Percentiles rank a stretch among this genome's conserved stretches.
phyloP scores from a whole-genome alignment of 208 protist species.

The Tritrichomonas musculus region DNA sequence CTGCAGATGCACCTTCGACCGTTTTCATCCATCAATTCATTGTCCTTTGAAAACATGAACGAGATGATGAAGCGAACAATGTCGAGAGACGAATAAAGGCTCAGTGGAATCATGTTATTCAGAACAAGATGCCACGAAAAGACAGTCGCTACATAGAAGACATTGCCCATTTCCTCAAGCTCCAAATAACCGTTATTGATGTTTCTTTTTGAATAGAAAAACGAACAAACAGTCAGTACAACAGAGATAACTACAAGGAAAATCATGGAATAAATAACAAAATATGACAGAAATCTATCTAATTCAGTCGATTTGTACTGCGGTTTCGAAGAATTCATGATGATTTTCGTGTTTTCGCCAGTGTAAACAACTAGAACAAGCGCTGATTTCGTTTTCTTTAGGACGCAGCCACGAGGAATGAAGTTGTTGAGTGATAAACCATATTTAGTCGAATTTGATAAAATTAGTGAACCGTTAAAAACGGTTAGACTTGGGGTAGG shows the following conservation, averaged over 20 bases:
- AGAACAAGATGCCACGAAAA: constrained; percentile 46
- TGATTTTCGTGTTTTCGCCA: constrained; percentile 58
- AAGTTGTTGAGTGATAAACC: constrained; percentile 35
- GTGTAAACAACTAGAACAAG: constrained; percentile 50
- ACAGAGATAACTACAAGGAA: constrained; percentile 49
- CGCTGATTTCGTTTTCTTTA: constrained; percentile 29
- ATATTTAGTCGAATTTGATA: not conserved
- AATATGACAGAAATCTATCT: constrained; percentile 50
- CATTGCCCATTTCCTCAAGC: not conserved
- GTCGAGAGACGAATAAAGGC: constrained; percentile 86
- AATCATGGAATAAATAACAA: constrained; percentile 51
- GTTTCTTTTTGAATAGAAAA: not conserved
- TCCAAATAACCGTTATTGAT: constrained; percentile 39
- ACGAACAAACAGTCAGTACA: constrained; percentile 41
- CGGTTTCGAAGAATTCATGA: constrained; percentile 46
- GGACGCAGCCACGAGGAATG: constrained; percentile 56
- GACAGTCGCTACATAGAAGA: not conserved
- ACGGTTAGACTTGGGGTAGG: constrained; percentile 78
- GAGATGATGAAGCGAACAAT: constrained; percentile 91
- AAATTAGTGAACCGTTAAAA: not conserved
- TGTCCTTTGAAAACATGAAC: constrained; percentile 82
- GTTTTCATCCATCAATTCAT: constrained; percentile 48
- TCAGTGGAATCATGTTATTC: constrained; percentile 90
- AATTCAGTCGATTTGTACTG: constrained; percentile 48
- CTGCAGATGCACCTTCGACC: constrained; percentile 64